Conservation (phyloP, 1,284 basidiomycete species). For the Entoloma clypeatum region DNA sequence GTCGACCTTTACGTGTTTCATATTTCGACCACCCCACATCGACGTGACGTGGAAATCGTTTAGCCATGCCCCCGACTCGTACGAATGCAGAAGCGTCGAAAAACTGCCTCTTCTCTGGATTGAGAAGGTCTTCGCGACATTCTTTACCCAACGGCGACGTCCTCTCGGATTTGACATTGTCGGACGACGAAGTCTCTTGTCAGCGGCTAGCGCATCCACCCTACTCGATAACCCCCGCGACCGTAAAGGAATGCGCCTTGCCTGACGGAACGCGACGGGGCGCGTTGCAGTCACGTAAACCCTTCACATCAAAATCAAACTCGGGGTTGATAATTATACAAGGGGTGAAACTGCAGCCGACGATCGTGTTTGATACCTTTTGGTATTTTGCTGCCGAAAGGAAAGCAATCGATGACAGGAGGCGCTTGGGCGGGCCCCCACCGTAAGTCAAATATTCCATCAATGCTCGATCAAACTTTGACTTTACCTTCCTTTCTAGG, state of each 20-base stretch:
- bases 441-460: constrained; percentile 40
- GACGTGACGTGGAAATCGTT: not conserved
- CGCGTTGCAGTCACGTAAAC: not conserved
- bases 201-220: no score
- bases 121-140: constrained; percentile 3
- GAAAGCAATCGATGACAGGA: constrained; percentile 50
- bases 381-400: constrained; percentile 55
- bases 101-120: not conserved
- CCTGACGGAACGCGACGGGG: not conserved
- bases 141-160: not conserved
- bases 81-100: constrained; percentile 2
- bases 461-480: constrained; percentile 9
- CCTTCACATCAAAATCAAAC: constrained; percentile 1
- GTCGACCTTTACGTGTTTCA: not conserved
- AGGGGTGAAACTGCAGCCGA: constrained; percentile 37
- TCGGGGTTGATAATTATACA: constrained; percentile 30
- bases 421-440: constrained; percentile 41
- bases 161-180: constrained; percentile 10
- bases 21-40: not conserved
- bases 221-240: no score
- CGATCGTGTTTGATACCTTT: constrained; percentile 56
- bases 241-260: no score
- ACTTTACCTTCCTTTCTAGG: constrained; percentile 27
- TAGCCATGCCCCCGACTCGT: constrained; percentile 17
- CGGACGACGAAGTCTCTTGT: constrained; percentile 5